phyloP scores from a whole-genome alignment of 2,329 filamentous ascomycete genomes.

The Stagonosporopsis tanaceti region DNA sequence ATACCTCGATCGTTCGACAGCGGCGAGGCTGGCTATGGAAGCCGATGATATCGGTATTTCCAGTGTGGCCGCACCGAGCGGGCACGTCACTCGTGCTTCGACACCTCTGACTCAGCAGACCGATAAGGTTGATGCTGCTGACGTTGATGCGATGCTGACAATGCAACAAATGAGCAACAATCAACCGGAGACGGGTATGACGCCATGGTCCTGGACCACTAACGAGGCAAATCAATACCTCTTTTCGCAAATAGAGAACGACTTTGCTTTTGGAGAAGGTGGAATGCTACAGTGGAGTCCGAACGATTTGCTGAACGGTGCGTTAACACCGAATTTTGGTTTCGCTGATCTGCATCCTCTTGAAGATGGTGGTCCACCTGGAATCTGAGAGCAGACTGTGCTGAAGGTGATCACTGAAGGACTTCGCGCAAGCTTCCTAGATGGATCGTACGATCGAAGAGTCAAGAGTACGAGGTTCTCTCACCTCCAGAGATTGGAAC shows the following conservation, averaged over 20 bases:
- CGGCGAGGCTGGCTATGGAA: slow-evolving; percentile 47
- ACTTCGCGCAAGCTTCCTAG: background rate
- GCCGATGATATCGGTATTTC: slow-evolving; percentile 33
- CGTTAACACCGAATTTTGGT: slow-evolving; percentile 24
- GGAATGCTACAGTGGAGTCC: slow-evolving; percentile 34
- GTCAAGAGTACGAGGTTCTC: no score
- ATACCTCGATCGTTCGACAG: slow-evolving; percentile 57
- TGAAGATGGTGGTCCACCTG: background rate
- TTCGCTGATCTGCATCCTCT: slow-evolving; percentile 18
- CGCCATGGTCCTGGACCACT: slow-evolving; percentile 39
- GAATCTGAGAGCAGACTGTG: background rate
- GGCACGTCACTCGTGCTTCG: slow-evolving; percentile 15
- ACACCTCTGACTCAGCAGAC: slow-evolving; percentile 1
- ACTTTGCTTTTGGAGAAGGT: slow-evolving; percentile 42
- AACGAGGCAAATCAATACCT: slow-evolving; percentile 43
- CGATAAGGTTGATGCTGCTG: slow-evolving; percentile 4
- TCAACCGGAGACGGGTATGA: slow-evolving; percentile 19
- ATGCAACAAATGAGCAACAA: slow-evolving; percentile 11
- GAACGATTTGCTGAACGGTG: slow-evolving; percentile 23
- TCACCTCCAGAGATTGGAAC: no score
- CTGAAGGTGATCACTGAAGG: no score
- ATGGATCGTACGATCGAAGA: background rate
- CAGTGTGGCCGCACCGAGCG: slow-evolving; percentile 21
- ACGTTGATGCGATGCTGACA: slow-evolving; percentile 15
- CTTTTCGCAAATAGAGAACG: slow-evolving; percentile 43